Percentiles rank a stretch among this genome's conserved stretches.
Evolutionary conservation across 2,329 filamentous ascomycete genomes (phyloP).

Genomic region (Epichloe coenophiala): DNA sequence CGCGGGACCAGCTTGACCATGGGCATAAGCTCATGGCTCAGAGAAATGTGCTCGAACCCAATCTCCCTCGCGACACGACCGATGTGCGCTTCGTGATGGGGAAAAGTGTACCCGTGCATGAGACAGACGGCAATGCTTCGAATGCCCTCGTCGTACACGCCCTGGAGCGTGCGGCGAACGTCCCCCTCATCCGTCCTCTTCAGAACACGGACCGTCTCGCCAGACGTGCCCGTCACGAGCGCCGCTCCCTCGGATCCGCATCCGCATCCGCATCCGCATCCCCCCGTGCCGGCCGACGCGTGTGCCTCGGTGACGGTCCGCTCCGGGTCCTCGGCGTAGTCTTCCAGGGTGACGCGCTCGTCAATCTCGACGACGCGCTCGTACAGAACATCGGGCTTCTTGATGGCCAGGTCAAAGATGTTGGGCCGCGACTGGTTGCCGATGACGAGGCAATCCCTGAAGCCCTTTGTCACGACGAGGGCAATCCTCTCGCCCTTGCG

Average conservation of each 20-base stretch:
- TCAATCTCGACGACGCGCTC: constrained; percentile 60
- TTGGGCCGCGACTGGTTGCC: constrained; percentile 61
- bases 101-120: constrained; percentile 56
- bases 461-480: constrained; percentile 57
- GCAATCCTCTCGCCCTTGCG: constrained; percentile 60
- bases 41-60: constrained; percentile 29
- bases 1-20: constrained; percentile 32
- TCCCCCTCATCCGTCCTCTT: constrained; percentile 39
- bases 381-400: constrained; percentile 55
- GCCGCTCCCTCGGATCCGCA: constrained; percentile 33
- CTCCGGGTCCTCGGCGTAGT: constrained; percentile 58
- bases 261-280: too few relatives aligned
- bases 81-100: constrained; percentile 38
- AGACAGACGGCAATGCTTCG: constrained; percentile 42
- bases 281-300: constrained; percentile 32
- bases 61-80: constrained; percentile 22
- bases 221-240: constrained; percentile 52
- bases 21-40: constrained; percentile 24
- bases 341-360: constrained; percentile 60
- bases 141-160: constrained; percentile 48
- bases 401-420: constrained; percentile 60
- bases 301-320: constrained; percentile 26
- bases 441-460: constrained; percentile 58
- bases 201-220: constrained; percentile 55
- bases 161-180: constrained; percentile 43